Evolutionary conservation across 2,329 filamentous ascomycete genomes (phyloP).

Genomic region (Polytolypa hystricis): DNA sequence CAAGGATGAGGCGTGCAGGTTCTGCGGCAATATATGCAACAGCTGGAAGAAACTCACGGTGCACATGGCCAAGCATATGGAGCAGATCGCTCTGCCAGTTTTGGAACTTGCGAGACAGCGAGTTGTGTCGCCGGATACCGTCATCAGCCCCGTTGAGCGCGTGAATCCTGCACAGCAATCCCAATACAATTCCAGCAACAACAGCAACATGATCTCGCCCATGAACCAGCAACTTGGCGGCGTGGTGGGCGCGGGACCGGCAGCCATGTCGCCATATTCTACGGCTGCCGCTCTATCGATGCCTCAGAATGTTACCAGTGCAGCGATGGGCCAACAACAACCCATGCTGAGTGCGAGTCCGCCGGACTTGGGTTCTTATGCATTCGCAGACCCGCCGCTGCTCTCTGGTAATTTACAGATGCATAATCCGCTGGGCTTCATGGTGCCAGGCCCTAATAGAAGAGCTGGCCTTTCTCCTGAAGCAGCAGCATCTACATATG

Average conservation of each 20-base stretch:
- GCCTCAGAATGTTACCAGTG: neutral
- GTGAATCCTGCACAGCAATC: slow-evolving; percentile 1
- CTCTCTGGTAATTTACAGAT: slow-evolving; percentile 5
- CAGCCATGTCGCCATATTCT: neutral
- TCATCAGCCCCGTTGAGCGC: slow-evolving; percentile 5
- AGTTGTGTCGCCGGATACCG: slow-evolving; percentile 32
- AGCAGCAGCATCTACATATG: too few relatives aligned
- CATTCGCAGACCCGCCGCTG: slow-evolving; percentile 1
- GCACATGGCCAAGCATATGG: slow-evolving; percentile 92
- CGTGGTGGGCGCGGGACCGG: neutral
- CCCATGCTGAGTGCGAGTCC: neutral
- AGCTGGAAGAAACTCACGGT: slow-evolving; percentile 91
- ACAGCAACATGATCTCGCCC: neutral
- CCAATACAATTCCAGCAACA: too few relatives aligned
- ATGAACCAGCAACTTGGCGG: neutral
- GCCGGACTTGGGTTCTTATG: slow-evolving; percentile 5
- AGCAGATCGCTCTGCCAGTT: slow-evolving; percentile 76
- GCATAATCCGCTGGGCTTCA: slow-evolving; percentile 3
- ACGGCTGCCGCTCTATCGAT: neutral
- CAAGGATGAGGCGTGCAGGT: slow-evolving; percentile 70
- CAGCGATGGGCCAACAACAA: neutral
- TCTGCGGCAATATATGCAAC: slow-evolving; percentile 69
- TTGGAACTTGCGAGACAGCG: slow-evolving; percentile 41
- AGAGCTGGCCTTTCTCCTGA: neutral
- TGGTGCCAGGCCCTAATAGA: neutral